phyloP scores from a whole-genome alignment of 2,329 filamentous ascomycete species.

The Aspergillus phoenicis region DNA sequence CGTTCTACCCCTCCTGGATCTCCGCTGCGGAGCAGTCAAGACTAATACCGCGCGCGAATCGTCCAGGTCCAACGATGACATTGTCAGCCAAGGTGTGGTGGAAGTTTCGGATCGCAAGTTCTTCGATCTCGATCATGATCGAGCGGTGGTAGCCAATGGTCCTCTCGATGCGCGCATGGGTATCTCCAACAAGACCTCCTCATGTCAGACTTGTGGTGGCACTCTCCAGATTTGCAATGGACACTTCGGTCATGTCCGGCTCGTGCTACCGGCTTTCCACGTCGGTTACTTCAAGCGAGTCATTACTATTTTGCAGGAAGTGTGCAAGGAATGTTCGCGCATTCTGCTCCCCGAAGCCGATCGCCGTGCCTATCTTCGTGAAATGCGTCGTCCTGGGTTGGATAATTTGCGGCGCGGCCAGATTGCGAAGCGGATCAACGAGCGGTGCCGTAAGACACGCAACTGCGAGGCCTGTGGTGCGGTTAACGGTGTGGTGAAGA shows the following conservation, averaged over 20 bases:
- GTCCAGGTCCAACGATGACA: constrained; percentile 80
- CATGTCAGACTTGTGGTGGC: constrained; percentile 81
- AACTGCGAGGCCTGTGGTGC: constrained; percentile 77
- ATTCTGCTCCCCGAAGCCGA: constrained; percentile 82
- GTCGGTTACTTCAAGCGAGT: constrained; percentile 95
- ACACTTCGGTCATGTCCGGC: constrained; percentile 90
- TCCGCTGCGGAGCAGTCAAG: constrained; percentile 10
- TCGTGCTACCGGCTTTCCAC: constrained; percentile 91
- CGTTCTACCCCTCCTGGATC: not conserved
- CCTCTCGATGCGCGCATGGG: constrained; percentile 87
- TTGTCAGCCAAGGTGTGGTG: constrained; percentile 91
- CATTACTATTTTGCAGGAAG: constrained; percentile 87
- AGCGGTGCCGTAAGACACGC: constrained; percentile 85
- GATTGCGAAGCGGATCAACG: constrained; percentile 84
- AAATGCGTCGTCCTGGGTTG: constrained; percentile 76
- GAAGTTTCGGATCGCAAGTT: constrained; percentile 93
- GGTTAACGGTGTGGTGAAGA: constrained; percentile 88
- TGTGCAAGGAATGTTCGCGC: constrained; percentile 91
- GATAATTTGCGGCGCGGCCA: constrained; percentile 84
- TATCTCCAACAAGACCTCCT: constrained; percentile 79
- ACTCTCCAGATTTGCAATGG: constrained; percentile 83
- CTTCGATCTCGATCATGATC: constrained; percentile 83
- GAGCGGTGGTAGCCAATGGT: constrained; percentile 76
- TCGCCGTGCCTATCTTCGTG: constrained; percentile 73
- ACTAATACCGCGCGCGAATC: constrained; percentile 3